phyloP scores from a whole-genome alignment of 1,284 basidiomycete genomes.

The Tilletiopsis washingtonensis region DNA sequence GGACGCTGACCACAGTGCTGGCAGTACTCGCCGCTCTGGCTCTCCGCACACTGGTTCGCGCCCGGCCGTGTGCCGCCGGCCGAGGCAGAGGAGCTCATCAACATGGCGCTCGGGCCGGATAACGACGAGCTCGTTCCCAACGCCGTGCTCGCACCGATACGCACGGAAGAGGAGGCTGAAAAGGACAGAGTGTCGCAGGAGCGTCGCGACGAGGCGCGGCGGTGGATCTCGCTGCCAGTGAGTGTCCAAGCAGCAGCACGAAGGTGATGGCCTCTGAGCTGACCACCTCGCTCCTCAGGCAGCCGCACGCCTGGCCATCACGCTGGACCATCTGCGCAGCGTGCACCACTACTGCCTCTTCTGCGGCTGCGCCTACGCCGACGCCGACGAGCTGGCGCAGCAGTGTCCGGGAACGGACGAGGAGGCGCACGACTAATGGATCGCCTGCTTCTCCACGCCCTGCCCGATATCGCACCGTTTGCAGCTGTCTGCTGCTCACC shows the following conservation, averaged over 20 bases:
- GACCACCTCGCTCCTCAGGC: not conserved
- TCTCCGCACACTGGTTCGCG: slow-evolving; percentile 3
- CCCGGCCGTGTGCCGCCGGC: not conserved
- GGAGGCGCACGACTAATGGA: slow-evolving; percentile 11
- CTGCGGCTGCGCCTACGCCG: slow-evolving; percentile 8
- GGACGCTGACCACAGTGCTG: not conserved
- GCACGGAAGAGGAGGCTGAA: not conserved
- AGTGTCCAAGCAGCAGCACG: not conserved
- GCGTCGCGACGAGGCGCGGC: not conserved
- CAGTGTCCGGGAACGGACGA: slow-evolving; percentile 13
- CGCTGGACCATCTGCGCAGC: slow-evolving; percentile 6
- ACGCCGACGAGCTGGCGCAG: slow-evolving; percentile 4
- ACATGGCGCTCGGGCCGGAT: slow-evolving; percentile 2
- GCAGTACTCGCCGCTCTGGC: slow-evolving; percentile 11
- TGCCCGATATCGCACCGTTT: too few species aligned
- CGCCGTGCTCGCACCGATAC: too few species aligned
- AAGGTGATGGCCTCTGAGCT: not conserved
- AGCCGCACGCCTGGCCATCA: slow-evolving; percentile 4
- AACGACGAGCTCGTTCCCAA: too few species aligned
- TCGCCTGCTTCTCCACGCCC: too few species aligned
- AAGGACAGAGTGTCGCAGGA: not conserved
- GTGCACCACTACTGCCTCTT: slow-evolving; percentile 15
- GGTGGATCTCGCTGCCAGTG: slow-evolving; percentile 6
- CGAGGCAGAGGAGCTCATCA: slow-evolving; percentile 2
- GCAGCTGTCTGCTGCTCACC: too few species aligned